A percentile compares a stretch with the other conserved stretches of the same genome.
phyloP scores from a whole-genome alignment of 768 basidiomycete species.

The Agrocybe praecox region DNA sequence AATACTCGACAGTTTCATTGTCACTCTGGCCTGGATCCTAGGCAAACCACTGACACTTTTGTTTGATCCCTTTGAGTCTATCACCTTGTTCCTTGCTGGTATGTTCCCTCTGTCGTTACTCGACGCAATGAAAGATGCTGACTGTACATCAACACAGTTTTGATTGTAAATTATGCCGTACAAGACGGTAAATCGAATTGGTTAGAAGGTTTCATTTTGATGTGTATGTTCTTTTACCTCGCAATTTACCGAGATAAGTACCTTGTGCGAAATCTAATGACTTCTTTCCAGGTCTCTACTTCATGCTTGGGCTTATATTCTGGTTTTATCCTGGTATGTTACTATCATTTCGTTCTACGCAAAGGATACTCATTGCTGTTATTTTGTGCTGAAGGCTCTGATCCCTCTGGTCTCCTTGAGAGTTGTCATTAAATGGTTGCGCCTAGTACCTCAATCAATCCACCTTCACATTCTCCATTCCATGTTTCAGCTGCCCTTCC shows the following conservation, averaged over 20 bases:
- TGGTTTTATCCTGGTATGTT: constrained; percentile 58
- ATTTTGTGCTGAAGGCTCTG: constrained; percentile 23
- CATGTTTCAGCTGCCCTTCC: too few species aligned
- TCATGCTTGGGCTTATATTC: constrained; percentile 71
- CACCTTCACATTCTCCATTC: background rate
- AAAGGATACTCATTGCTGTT: background rate
- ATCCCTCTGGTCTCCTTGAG: constrained; percentile 30
- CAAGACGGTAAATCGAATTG: constrained; percentile 85
- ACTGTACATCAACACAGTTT: constrained; percentile 45
- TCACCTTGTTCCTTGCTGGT: constrained; percentile 56
- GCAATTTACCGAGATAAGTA: background rate
- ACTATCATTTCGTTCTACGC: background rate
- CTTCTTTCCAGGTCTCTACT: constrained; percentile 53
- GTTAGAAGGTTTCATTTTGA: constrained; percentile 71
- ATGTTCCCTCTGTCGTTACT: constrained; percentile 4
- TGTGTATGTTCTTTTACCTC: constrained; percentile 22
- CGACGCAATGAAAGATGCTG: background rate
- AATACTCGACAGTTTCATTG: constrained; percentile 56
- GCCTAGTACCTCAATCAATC: background rate
- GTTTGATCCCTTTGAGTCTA: constrained; percentile 89
- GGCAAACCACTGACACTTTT: constrained; percentile 79
- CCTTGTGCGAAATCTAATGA: background rate
- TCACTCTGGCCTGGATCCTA: constrained; percentile 78
- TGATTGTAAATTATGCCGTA: constrained; percentile 83
- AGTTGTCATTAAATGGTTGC: constrained; percentile 20